These are phyloP conservation scores for Salix dunnii DNA, from an alignment of 345 rosid genomes.

Conservation along the genomic window DNA sequence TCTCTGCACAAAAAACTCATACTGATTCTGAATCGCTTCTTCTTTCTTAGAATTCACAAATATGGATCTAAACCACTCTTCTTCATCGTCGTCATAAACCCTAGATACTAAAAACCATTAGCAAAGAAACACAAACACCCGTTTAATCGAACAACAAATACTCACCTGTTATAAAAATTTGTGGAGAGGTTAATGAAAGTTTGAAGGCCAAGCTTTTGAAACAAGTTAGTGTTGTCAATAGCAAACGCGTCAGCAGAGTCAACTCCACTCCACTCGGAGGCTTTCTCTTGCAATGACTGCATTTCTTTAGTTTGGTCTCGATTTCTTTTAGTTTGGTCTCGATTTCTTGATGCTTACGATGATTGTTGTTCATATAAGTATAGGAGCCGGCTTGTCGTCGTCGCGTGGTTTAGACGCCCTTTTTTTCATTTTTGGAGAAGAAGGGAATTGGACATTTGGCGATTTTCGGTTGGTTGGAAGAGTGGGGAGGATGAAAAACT, in stretches of 20 bases:
- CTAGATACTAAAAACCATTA: conserved; percentile 24
- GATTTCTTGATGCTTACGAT: too few species aligned
- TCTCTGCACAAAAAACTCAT: conserved; percentile 88
- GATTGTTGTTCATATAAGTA: too few species aligned
- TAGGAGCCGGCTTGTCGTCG: background rate
- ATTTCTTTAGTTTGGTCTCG: conserved; percentile 25
- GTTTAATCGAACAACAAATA: background rate
- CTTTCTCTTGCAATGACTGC: conserved; percentile 84
- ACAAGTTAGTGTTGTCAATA: conserved; percentile 67
- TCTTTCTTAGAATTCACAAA: conserved; percentile 72
- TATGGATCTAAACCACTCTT: conserved; percentile 83
- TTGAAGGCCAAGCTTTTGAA: conserved; percentile 72
- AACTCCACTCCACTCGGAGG: conserved; percentile 85
- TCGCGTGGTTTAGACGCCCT: conserved; percentile 10
- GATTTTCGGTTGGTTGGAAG: background rate
- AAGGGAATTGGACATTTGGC: background rate
- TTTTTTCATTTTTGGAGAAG: too few species aligned
- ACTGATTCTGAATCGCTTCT: conserved; percentile 84
- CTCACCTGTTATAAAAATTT: conserved; percentile 78
- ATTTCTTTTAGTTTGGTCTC: too few species aligned
- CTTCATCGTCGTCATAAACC: conserved; percentile 82
- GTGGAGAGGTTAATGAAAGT: conserved; percentile 81
- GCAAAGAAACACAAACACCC: background rate
- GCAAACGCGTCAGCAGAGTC: conserved; percentile 67
- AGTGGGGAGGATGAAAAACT: background rate